A percentile compares a stretch with the other conserved stretches of the same genome.
Conservation (phyloP, 2,329 filamentous ascomycete genomes). For the Botrytis deweyae region DNA sequence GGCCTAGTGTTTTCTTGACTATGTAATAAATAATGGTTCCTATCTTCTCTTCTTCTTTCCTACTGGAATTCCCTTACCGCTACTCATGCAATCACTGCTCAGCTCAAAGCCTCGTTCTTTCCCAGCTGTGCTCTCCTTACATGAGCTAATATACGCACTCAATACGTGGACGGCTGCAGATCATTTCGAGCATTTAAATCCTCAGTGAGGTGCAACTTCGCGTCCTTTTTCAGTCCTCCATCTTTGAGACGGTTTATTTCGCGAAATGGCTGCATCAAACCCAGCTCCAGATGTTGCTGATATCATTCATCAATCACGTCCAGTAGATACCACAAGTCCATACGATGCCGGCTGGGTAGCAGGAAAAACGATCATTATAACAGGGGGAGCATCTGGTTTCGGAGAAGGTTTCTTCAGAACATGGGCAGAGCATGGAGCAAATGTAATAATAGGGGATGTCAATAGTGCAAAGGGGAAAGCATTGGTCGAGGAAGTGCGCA, state of each 20-base stretch:
- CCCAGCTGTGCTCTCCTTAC: neutral
- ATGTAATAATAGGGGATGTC: slow-evolving; percentile 64
- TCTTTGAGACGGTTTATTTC: neutral
- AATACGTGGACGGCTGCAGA: neutral
- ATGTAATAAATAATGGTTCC: neutral
- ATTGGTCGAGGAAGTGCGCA: slow-evolving; percentile 53
- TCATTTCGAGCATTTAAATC: neutral
- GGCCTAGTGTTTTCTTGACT: neutral
- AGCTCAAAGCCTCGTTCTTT: neutral
- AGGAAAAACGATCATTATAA: slow-evolving; percentile 61
- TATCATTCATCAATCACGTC: slow-evolving; percentile 36
- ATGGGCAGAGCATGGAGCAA: slow-evolving; percentile 57
- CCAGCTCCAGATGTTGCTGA: slow-evolving; percentile 26
- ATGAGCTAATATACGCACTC: neutral
- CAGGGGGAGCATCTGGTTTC: slow-evolving; percentile 62
- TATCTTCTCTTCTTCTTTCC: neutral
- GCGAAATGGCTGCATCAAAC: slow-evolving; percentile 1
- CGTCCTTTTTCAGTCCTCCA: neutral
- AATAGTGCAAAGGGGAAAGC: slow-evolving; percentile 53
- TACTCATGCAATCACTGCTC: neutral
- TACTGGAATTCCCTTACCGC: neutral
- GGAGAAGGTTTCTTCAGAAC: slow-evolving; percentile 54
- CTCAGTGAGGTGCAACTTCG: neutral
- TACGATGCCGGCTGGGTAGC: slow-evolving; percentile 49
- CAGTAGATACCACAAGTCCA: slow-evolving; percentile 47